These are phyloP conservation scores for Apiotrichum laibachii DNA, from an alignment of 1,284 basidiomycete species.

Conservation along the genomic window DNA sequence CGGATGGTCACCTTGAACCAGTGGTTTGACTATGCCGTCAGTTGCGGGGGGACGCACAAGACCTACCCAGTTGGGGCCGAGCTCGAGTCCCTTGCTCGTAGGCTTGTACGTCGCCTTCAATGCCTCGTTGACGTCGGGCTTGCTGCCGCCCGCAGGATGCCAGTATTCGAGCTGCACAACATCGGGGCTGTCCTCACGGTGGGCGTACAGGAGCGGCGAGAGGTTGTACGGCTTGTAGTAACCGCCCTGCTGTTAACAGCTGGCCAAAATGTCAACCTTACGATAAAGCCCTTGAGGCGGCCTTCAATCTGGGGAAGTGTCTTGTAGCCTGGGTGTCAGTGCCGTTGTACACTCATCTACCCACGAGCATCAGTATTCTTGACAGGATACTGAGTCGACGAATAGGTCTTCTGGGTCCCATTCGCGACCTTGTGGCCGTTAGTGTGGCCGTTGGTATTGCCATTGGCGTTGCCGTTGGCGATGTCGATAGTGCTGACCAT, in stretches of 20 bases:
- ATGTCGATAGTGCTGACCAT: too few species aligned
- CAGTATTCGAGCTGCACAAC: conserved; percentile 78
- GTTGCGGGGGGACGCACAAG: not conserved
- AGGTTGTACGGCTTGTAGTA: conserved; percentile 78
- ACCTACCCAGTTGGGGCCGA: conserved; percentile 83
- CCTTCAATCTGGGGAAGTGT: conserved; percentile 41
- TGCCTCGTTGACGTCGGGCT: conserved; percentile 80
- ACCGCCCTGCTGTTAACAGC: conserved; percentile 48
- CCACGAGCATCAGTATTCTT: too few species aligned
- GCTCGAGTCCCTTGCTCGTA: conserved; percentile 55
- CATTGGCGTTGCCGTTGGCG: too few species aligned
- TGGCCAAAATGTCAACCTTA: conserved; percentile 21
- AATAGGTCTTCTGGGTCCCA: too few species aligned
- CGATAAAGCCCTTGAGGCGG: conserved; percentile 68
- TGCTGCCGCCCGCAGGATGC: conserved; percentile 70
- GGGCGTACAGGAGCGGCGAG: conserved; percentile 69
- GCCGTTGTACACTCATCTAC: too few species aligned
- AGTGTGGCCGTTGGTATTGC: too few species aligned
- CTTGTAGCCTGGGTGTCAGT: conserved; percentile 32
- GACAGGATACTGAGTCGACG: too few species aligned
- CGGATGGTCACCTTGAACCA: conserved; percentile 85
- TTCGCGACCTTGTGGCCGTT: too few species aligned
- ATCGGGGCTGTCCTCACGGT: conserved; percentile 62
- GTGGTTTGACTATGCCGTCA: conserved; percentile 69
- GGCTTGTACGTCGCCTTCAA: conserved; percentile 39